Evolutionary conservation across 1,284 basidiomycete species (phyloP).

Genomic region (Rhodotorula sp.): DNA sequence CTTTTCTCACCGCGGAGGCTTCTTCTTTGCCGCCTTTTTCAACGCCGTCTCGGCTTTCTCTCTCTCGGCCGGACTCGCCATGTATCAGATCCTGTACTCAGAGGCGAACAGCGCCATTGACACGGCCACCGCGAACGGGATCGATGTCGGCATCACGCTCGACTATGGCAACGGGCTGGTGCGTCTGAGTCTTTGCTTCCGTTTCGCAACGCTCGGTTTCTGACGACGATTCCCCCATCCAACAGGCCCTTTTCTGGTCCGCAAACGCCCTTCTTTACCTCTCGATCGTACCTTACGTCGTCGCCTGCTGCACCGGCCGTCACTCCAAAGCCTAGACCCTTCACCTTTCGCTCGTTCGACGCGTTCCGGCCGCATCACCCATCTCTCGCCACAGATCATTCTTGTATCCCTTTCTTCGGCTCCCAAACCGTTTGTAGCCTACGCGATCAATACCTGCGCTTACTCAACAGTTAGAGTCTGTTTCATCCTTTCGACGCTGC

Average conservation of each 20-base stretch:
- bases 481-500: too few relatives aligned
- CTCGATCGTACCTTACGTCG: slow-evolving; percentile 30
- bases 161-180: slow-evolving; percentile 40
- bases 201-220: not conserved
- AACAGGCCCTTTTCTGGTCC: slow-evolving; percentile 37
- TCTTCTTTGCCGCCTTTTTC: slow-evolving; percentile 32
- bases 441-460: too few relatives aligned
- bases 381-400: too few relatives aligned
- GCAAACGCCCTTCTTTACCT: slow-evolving; percentile 35
- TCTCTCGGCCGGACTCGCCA: slow-evolving; percentile 35
- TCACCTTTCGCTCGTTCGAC: too few relatives aligned
- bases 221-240: too few relatives aligned
- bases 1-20: slow-evolving; percentile 40
- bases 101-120: slow-evolving; percentile 26
- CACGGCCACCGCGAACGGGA: slow-evolving; percentile 18
- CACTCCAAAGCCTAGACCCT: not conserved
- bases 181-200: not conserved
- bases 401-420: too few relatives aligned
- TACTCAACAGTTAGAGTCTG: too few relatives aligned
- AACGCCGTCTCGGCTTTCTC: slow-evolving; percentile 36
- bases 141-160: slow-evolving; percentile 36
- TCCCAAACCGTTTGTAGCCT: too few relatives aligned
- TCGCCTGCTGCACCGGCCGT: slow-evolving; percentile 31
- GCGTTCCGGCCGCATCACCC: too few relatives aligned
- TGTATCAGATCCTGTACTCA: slow-evolving; percentile 37